A percentile compares a stretch with the other conserved stretches of the same genome.
phyloP scores from a whole-genome alignment of 306 rosid species.

The Inga oerstediana region DNA sequence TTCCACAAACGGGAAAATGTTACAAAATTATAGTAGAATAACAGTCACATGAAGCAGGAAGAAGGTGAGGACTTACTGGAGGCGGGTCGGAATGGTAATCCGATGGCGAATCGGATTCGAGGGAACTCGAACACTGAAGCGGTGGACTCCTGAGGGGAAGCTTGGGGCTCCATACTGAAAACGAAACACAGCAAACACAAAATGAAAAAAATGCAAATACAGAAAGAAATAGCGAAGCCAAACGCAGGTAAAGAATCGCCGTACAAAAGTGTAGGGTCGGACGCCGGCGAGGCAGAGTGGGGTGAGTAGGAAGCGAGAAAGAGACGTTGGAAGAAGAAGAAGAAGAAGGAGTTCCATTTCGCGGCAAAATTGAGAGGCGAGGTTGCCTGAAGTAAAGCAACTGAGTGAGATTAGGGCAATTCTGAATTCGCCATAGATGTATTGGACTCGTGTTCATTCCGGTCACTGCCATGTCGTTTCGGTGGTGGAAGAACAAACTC shows the following conservation, averaged over 20 bases:
- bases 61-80: conserved; percentile 40
- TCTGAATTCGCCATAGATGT: conserved; percentile 19
- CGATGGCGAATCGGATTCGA: conserved; percentile 42
- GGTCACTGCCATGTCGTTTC: neutral
- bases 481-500: neutral
- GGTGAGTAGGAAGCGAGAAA: conserved; percentile 24
- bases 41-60: neutral
- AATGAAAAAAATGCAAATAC: neutral
- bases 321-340: conserved; percentile 31
- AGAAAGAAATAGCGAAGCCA: neutral
- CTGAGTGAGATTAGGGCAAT: conserved; percentile 13
- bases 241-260: neutral
- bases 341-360: conserved; percentile 19
- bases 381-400: conserved; percentile 7
- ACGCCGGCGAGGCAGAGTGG: conserved; percentile 19
- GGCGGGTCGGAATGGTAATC: conserved; percentile 29
- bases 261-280: neutral
- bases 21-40: neutral
- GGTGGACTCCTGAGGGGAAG: conserved; percentile 45
- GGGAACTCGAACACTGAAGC: conserved; percentile 29
- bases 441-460: conserved; percentile 25
- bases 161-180: conserved; percentile 27
- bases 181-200: conserved; percentile 3
- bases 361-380: conserved; percentile 10
- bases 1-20: neutral